These are phyloP conservation scores for Pseudogymnoascus sp. DNA, from an alignment of 2,329 filamentous ascomycete species.

Conservation along the genomic window DNA sequence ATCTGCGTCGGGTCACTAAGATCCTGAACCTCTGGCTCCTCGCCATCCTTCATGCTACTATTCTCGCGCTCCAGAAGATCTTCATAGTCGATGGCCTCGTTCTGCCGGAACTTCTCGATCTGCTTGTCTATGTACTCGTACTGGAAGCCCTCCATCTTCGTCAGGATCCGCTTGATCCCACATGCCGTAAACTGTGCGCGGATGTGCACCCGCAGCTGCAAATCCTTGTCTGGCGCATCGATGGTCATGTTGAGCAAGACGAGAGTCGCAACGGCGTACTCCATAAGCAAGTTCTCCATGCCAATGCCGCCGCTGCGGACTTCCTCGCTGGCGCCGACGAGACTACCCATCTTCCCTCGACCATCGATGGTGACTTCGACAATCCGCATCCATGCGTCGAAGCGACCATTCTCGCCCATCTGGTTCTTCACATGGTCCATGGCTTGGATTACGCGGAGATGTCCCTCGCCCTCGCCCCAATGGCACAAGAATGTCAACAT, in stretches of 20 bases:
- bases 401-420: conserved; percentile 86
- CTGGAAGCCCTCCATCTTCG: conserved; percentile 97
- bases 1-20: conserved; percentile 90
- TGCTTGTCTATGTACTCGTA: conserved; percentile 99
- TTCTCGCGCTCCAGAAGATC: conserved; percentile 89
- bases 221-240: conserved; percentile 78
- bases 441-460: conserved; percentile 86
- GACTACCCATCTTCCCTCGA: conserved; percentile 95
- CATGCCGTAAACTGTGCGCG: conserved; percentile 92
- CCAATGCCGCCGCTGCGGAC: conserved; percentile 91
- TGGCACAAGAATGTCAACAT: conserved; percentile 94
- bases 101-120: conserved; percentile 83
- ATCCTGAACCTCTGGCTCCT: conserved; percentile 81
- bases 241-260: conserved; percentile 96
- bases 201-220: conserved; percentile 88
- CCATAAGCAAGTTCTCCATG: conserved; percentile 98
- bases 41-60: conserved; percentile 79
- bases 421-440: conserved; percentile 85
- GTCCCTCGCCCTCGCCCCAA: conserved; percentile 81
- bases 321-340: conserved; percentile 94
- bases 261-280: conserved; percentile 91
- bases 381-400: conserved; percentile 97
- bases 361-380: conserved; percentile 96
- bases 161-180: conserved; percentile 86
- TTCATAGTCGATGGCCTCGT: conserved; percentile 97